These are phyloP conservation scores for Leishmania braziliensis DNA, from an alignment of 208 protist species.

Conservation along the genomic window DNA sequence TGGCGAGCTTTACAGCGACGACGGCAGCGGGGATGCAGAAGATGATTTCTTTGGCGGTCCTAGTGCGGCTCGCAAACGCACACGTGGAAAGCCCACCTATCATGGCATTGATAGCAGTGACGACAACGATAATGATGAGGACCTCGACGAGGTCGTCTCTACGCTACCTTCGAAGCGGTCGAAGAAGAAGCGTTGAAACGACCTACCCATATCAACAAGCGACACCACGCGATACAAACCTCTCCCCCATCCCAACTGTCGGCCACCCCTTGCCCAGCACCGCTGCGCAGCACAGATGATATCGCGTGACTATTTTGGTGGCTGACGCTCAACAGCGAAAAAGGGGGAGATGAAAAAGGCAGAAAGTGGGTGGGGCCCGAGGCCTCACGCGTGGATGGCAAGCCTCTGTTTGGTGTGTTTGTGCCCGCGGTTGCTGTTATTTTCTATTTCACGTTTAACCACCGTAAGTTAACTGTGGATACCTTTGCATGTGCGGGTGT, in stretches of 20 bases:
- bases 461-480: not conserved
- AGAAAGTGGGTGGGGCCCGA: not conserved
- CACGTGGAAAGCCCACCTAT: slow-evolving; percentile 10
- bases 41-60: not conserved
- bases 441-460: slow-evolving; percentile 9
- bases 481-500: not conserved
- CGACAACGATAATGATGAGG: slow-evolving; percentile 27
- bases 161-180: slow-evolving; percentile 13
- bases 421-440: not conserved
- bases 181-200: not conserved
- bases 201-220: not conserved
- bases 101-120: slow-evolving; percentile 36
- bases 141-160: not conserved
- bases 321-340: not conserved
- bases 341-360: not conserved
- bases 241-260: not conserved
- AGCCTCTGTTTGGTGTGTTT: not conserved
- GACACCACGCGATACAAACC: not conserved
- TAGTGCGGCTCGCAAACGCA: slow-evolving; percentile 11
- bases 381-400: not conserved
- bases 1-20: slow-evolving; percentile 37
- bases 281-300: not conserved
- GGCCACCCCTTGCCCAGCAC: not conserved
- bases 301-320: not conserved
- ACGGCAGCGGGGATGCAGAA: slow-evolving; percentile 33